These are phyloP conservation scores for Phialocephala sp. DNA, from an alignment of 2,329 filamentous ascomycete species.

Conservation along the genomic window DNA sequence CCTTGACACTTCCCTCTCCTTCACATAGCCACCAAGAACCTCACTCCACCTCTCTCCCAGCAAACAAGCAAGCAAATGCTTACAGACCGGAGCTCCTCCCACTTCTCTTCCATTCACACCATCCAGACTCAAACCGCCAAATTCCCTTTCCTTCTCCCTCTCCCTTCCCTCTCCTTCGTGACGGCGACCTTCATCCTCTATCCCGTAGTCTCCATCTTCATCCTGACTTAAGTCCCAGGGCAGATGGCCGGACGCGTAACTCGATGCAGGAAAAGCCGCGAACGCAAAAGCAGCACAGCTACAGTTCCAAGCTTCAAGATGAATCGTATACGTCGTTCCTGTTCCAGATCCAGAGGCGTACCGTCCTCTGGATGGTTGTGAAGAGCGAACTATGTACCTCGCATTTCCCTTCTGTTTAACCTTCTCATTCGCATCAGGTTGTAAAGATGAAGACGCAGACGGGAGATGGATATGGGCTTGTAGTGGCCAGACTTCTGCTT, in stretches of 20 bases:
- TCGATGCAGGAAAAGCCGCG: constrained; percentile 61
- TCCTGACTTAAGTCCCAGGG: constrained; percentile 23
- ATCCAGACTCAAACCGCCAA: constrained; percentile 55
- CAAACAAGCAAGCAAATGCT: constrained; percentile 86
- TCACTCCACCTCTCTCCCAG: constrained; percentile 69
- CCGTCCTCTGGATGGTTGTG: constrained; percentile 43
- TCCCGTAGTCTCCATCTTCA: constrained; percentile 19
- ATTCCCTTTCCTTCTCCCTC: constrained; percentile 31
- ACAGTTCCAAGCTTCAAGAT: constrained; percentile 82
- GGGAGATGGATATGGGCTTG: constrained; percentile 27
- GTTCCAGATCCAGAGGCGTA: constrained; percentile 38
- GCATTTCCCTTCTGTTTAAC: constrained; percentile 1
- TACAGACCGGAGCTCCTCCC: constrained; percentile 67
- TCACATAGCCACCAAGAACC: constrained; percentile 62
- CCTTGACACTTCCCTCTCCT: constrained; percentile 57
- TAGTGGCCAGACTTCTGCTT: constrained; percentile 18
- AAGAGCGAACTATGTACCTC: constrained; percentile 37
- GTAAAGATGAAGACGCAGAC: background rate
- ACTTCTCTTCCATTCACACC: constrained; percentile 35
- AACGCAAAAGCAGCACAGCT: constrained; percentile 86
- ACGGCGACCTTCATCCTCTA: background rate
- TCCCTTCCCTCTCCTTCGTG: constrained; percentile 20
- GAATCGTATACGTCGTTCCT: constrained; percentile 67
- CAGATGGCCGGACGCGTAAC: background rate
- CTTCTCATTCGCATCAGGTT: background rate